phyloP scores from a whole-genome alignment of 2,329 filamentous ascomycete genomes.

The Penicillium sp. region DNA sequence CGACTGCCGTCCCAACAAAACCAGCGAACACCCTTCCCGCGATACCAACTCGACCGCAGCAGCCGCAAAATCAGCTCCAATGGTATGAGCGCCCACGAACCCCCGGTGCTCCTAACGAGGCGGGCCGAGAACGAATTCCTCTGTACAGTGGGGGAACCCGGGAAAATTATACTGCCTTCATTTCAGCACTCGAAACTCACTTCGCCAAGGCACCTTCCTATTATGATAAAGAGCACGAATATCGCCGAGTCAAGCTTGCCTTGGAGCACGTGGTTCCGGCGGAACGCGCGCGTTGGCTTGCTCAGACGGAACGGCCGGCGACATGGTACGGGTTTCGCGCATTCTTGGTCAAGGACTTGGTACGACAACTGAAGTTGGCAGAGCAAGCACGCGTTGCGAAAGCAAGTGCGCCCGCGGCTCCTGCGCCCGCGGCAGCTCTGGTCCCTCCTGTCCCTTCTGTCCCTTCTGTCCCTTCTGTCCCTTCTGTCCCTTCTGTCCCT shows the following conservation, averaged over 20 bases:
- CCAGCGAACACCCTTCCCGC: neutral
- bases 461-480: no score
- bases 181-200: conserved; percentile 1
- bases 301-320: neutral
- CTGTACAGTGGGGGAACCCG: neutral
- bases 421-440: no score
- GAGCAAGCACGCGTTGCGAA: neutral
- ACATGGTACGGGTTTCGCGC: neutral
- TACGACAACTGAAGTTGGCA: neutral
- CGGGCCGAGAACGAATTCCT: neutral
- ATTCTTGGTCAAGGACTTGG: neutral
- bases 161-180: neutral
- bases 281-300: neutral
- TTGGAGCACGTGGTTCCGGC: neutral
- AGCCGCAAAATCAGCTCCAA: neutral
- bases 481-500: no score
- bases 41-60: neutral
- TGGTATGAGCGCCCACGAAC: neutral
- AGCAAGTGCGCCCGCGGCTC: neutral
- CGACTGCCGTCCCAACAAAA: neutral
- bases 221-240: neutral
- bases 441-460: no score
- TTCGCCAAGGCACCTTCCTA: neutral
- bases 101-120: neutral
- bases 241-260: neutral